phyloP scores from a whole-genome alignment of 1,139 yeast genomes.

The Geotrichum reessii region DNA sequence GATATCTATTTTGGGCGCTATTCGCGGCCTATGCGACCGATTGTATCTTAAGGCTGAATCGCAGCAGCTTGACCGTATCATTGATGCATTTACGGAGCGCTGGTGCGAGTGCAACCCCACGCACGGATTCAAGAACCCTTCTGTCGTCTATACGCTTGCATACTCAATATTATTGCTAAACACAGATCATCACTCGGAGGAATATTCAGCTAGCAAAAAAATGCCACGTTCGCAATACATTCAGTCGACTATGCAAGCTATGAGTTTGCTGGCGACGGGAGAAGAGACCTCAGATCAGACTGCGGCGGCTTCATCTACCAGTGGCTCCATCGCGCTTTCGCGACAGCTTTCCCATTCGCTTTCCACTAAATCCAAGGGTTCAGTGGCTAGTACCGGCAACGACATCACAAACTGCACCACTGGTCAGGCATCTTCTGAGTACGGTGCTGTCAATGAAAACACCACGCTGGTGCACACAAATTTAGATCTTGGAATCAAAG shows the following conservation, averaged over 20 bases:
- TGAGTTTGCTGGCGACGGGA: constrained; percentile 9
- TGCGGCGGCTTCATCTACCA: not conserved
- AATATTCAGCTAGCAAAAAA: constrained; percentile 32
- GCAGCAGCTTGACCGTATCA: constrained; percentile 70
- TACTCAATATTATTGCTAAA: constrained; percentile 71
- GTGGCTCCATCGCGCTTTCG: not conserved
- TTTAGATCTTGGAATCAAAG: constrained; percentile 18
- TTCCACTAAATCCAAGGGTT: not conserved
- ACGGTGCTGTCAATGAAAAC: constrained; percentile 10
- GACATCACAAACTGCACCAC: not conserved
- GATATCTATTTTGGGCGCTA: constrained; percentile 41
- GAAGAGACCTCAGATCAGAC: not conserved
- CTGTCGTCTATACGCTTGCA: constrained; percentile 64
- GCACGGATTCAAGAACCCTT: constrained; percentile 49
- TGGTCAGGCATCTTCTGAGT: constrained; percentile 7
- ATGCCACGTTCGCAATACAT: constrained; percentile 35
- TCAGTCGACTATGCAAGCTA: constrained; percentile 26
- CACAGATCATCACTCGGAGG: constrained; percentile 37
- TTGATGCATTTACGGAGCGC: constrained; percentile 62
- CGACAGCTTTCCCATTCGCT: not conserved
- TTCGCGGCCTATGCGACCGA: constrained; percentile 57
- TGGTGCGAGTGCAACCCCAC: constrained; percentile 53
- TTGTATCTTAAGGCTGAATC: constrained; percentile 78
- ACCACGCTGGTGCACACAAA: constrained; percentile 18
- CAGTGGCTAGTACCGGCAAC: no score